Evolutionary conservation across 2,329 filamentous ascomycete genomes (phyloP).

Genomic region (Hypoxylon sp.): DNA sequence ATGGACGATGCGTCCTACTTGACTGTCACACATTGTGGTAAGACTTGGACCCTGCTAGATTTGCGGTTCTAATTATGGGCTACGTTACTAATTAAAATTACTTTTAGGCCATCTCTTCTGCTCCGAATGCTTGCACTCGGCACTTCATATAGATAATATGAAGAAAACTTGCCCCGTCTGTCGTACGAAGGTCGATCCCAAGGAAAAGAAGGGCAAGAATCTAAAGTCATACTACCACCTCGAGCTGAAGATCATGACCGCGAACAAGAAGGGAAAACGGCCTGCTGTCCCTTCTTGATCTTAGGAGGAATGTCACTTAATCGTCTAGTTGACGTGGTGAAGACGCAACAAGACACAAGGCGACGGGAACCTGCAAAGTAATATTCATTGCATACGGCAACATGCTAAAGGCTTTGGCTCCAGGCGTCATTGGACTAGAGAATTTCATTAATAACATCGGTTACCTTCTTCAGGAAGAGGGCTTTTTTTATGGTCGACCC

Average conservation of each 20-base stretch:
- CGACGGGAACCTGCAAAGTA: not conserved
- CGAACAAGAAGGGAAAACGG: constrained; percentile 67
- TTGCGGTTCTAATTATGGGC: constrained; percentile 13
- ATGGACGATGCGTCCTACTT: constrained; percentile 73
- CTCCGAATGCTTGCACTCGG: constrained; percentile 72
- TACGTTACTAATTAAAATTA: constrained; percentile 36
- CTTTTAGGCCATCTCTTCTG: constrained; percentile 75
- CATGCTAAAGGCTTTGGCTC: constrained; percentile 13
- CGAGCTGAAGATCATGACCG: constrained; percentile 74
- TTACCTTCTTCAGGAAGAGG: not conserved
- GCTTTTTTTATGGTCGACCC: constrained; percentile 12
- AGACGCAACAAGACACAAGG: constrained; percentile 40
- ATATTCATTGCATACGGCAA: not conserved
- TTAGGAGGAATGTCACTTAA: constrained; percentile 5
- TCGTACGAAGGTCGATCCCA: constrained; percentile 69
- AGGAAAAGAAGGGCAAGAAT: constrained; percentile 59
- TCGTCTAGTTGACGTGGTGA: constrained; percentile 43
- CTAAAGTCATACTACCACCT: constrained; percentile 69
- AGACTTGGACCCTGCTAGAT: constrained; percentile 10
- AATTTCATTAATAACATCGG: constrained; percentile 7
- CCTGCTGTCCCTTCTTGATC: constrained; percentile 45
- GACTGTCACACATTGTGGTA: constrained; percentile 78
- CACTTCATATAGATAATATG: constrained; percentile 69
- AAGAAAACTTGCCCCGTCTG: constrained; percentile 75
- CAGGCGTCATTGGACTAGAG: not conserved